Percentiles rank a stretch among this genome's conserved stretches.
These are phyloP conservation scores for Mucuna pruriens DNA, from an alignment of 306 rosid species.

Conservation along the genomic window DNA sequence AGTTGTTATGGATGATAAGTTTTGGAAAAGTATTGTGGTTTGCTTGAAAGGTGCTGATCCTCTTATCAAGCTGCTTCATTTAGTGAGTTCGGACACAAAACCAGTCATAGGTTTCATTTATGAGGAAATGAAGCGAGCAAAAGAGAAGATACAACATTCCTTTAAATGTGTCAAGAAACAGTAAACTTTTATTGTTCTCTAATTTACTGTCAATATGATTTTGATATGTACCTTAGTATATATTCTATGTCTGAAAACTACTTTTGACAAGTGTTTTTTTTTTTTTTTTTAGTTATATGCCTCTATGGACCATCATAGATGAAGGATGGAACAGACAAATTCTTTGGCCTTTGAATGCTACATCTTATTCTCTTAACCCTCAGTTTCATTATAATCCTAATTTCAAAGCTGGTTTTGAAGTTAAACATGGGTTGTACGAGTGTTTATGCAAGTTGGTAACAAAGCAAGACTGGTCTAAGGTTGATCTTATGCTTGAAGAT, in stretches of 20 bases:
- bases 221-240: background rate
- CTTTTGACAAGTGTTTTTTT: background rate
- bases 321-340: background rate
- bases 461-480: background rate
- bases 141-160: background rate
- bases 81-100: background rate
- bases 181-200: background rate
- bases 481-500: background rate
- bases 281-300: background rate
- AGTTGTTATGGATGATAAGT: background rate
- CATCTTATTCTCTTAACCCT: constrained; percentile 18
- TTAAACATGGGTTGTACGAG: background rate
- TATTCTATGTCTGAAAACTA: background rate
- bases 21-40: background rate
- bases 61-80: background rate
- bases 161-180: background rate
- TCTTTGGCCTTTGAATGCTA: background rate
- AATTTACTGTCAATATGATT: background rate
- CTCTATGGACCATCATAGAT: constrained; percentile 3
- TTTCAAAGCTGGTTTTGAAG: background rate
- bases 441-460: background rate
- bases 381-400: background rate
- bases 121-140: background rate
- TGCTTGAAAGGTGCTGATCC: background rate
- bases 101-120: background rate